Conservation (phyloP, 2,329 filamentous ascomycete species). For the Claviceps capensis region DNA sequence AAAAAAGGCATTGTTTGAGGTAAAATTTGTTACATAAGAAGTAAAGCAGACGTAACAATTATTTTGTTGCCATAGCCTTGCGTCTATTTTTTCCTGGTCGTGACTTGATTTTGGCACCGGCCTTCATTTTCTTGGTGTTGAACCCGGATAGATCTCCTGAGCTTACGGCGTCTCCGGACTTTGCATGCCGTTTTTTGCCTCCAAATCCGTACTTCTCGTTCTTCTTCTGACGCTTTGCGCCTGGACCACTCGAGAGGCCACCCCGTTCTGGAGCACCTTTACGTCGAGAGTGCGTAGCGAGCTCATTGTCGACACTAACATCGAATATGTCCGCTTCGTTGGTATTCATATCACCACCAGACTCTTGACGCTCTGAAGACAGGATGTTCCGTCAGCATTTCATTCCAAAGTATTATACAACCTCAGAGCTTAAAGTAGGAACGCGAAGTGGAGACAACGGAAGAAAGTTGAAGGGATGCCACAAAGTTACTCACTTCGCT, state of each 20-base stretch:
- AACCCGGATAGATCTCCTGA: conserved; percentile 71
- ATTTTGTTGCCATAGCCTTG: conserved; percentile 25
- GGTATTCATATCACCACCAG: conserved; percentile 43
- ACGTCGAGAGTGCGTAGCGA: conserved; percentile 25
- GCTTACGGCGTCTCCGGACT: conserved; percentile 80
- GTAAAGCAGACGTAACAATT: not conserved
- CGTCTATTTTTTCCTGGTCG: conserved; percentile 39
- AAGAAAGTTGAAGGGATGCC: not conserved
- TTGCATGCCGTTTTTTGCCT: conserved; percentile 82
- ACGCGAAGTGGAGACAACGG: not conserved
- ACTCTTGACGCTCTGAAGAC: conserved; percentile 67
- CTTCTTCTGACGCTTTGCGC: conserved; percentile 76
- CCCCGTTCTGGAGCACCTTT: conserved; percentile 24
- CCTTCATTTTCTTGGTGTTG: conserved; percentile 75
- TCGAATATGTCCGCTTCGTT: conserved; percentile 86
- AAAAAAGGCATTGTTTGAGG: not conserved
- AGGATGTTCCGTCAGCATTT: not conserved
- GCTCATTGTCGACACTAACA: conserved; percentile 63
- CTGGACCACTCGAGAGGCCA: conserved; percentile 8
- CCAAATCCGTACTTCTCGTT: conserved; percentile 91
- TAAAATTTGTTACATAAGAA: not conserved
- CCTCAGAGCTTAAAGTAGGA: too few relatives aligned
- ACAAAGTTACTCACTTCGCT: conserved; percentile 62
- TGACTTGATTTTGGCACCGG: conserved; percentile 26
- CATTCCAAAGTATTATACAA: too few relatives aligned